Base-by-base conservation (phyloP, 139 green algal species). In the Diplosphaera chodatii region DNA sequence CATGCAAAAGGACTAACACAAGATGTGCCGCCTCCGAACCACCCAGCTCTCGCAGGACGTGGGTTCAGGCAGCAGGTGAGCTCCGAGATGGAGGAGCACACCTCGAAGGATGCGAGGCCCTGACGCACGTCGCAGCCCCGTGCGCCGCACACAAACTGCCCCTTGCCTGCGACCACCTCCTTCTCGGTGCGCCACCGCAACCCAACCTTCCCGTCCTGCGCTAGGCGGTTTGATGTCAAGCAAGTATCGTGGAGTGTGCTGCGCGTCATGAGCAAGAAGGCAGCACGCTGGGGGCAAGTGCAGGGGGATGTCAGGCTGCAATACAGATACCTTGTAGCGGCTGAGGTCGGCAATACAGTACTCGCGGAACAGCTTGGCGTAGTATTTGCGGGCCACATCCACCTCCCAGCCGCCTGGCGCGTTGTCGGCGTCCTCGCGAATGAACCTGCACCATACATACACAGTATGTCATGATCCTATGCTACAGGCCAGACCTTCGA, bases 261-360 rank as follows among this genome's bases (percentile, higher is more conserved):
- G n/a, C n/a, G n/a, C n/a, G n/a, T n/a, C n/a, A n/a, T n/a, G n/a
- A n/a, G n/a, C n/a, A n/a, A n/a, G n/a, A n/a, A n/a, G n/a, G n/a
- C n/a, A n/a, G n/a, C n/a, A n/a, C n/a, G n/a, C n/a, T n/a, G n/a
- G n/a, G n/a, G n/a, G n/a, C n/a, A n/a, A n/a, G n/a, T n/a, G n/a
- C n/a, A n/a, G n/a, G n/a, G n/a, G n/a, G n/a, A n/a, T n/a, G n/a
- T n/a, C n/a, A n/a, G n/a, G n/a, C n/a, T n/a, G n/a, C n/a, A n/a
- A n/a, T n/a, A n/a, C n/a, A n/a, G n/a, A n/a, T n/a, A 80, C 75
- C 75, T 76, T 69, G 55, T 76, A 94, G 25, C 86, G 77, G n/a
- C 71, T 87, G 18, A 98, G 81, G 82, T 98, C 93, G 20, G 85
- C 92, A 22, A 98, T 89, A 73, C 78, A 86, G 71, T 96, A 98